Percentiles rank a stretch among this genome's conserved stretches.
Evolutionary conservation across 805 yeast genomes (phyloP).

Genomic region (Metschnikowia amazonensis): DNA sequence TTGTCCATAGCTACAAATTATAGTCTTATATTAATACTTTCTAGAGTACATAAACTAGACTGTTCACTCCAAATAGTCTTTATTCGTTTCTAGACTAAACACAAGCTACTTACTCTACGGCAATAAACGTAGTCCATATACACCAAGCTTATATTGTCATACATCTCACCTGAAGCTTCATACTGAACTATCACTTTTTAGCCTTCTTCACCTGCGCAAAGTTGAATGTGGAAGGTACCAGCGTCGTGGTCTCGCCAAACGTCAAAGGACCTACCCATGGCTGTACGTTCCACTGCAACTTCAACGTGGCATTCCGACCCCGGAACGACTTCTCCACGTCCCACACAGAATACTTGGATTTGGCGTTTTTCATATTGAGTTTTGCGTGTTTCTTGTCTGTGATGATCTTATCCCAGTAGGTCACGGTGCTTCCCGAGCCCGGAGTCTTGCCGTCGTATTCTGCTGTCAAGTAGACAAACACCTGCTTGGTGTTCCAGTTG

Average conservation of each 20-base stretch:
- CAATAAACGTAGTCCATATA: too few species aligned
- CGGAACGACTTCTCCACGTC: constrained; percentile 64
- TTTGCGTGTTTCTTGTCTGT: constrained; percentile 54
- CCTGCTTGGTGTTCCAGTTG: constrained; percentile 96
- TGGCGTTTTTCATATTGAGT: constrained; percentile 47
- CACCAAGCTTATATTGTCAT: too few species aligned
- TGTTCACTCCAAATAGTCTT: too few species aligned
- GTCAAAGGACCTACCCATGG: constrained; percentile 82
- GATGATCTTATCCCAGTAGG: constrained; percentile 89
- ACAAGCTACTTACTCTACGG: too few species aligned
- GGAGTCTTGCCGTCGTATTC: constrained; percentile 58
- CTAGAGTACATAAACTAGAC: too few species aligned
- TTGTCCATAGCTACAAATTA: too few species aligned
- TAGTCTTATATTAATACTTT: too few species aligned
- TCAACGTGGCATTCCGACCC: constrained; percentile 62
- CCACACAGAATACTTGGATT: constrained; percentile 83
- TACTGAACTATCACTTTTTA: too few species aligned
- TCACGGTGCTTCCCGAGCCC: constrained; percentile 60
- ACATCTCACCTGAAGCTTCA: too few species aligned
- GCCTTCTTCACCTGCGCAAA: constrained; percentile 28
- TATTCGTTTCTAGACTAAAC: too few species aligned
- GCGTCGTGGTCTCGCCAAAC: constrained; percentile 52
- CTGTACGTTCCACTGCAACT: constrained; percentile 86
- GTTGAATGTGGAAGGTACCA: constrained; percentile 20
- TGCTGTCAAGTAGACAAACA: constrained; percentile 87